Evolutionary conservation across 495 filamentous ascomycete genomes (phyloP), one percentile per base, ranked within the genome.

Genomic region (Aspergillus egyptiacus): DNA sequence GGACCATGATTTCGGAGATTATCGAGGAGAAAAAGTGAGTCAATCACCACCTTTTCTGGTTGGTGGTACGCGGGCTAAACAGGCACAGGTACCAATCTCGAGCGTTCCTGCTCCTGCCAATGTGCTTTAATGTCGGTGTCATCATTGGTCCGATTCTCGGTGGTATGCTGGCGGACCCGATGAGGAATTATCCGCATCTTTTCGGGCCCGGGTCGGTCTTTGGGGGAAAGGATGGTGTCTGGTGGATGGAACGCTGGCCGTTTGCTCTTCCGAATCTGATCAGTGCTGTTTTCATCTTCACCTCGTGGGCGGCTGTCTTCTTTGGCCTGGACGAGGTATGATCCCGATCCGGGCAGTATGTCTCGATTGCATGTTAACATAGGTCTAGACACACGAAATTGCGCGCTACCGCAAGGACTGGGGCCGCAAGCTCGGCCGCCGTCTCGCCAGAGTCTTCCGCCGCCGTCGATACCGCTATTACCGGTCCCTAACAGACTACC

Each of bases 1-100:
- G 86, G 53, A 90, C 86, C 2, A 85, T 91, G 82, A 84, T 89
- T 56, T 79, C 79, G 31, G 86, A 91, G 68, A 90, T 82, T 45
- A 77, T 90, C 28, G 75, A 69, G 28, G 86, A 89, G 60, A 84
- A 82, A 61, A 80, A 75, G 71, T 74, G 49, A 18, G 66, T 55
- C 27, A 14, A 1, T 13, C 8, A 4, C 4, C 33, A 9, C 25
- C 2, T n/a, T 28, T 8, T 13, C 2, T 17, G 5, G 14, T 7
- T n/a, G 30, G 5, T 28, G 11, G 25, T 28, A 22, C 3, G 9
- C 18, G 14, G 4, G 17, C 9, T 28, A 7, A 34, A 22, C 25
- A 3, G 20, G 30, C 9, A 2, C 20, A 77, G 71, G 61, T 86
- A 79, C 54, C 86, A 87, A 68, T 81, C 80, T 11, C 73, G 86